A percentile compares a stretch with the other conserved stretches of the same genome.
These are phyloP conservation scores for Rhytidhysteron rufulum DNA, from an alignment of 2,329 filamentous ascomycete species.

Conservation along the genomic window DNA sequence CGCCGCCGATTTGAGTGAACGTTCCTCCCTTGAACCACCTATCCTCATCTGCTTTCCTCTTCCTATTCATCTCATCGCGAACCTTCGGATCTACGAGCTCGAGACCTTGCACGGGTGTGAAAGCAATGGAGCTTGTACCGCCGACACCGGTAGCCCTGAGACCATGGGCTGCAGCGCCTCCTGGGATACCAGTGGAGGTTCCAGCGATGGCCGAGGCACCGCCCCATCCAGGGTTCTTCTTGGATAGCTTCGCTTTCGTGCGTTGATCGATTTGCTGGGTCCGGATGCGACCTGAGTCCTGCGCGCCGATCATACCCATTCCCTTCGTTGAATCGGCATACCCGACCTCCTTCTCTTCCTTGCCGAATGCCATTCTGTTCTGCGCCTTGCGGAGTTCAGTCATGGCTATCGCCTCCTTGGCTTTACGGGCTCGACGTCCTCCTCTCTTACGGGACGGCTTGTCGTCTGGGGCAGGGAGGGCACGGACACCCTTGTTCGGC, in stretches of 20 bases:
- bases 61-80: conserved; percentile 80
- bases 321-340: conserved; percentile 86
- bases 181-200: conserved; percentile 63
- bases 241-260: conserved; percentile 86
- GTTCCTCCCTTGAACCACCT: conserved; percentile 97
- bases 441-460: conserved; percentile 92
- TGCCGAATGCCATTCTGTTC: conserved; percentile 92
- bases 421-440: conserved; percentile 82
- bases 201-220: conserved; percentile 55
- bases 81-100: conserved; percentile 94
- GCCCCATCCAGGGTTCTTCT: conserved; percentile 96
- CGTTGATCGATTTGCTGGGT: conserved; percentile 87
- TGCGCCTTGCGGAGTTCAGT: conserved; percentile 94
- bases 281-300: conserved; percentile 84
- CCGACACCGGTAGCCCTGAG: conserved; percentile 80
- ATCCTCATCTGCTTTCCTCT: conserved; percentile 91
- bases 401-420: conserved; percentile 96
- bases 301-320: conserved; percentile 90
- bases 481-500: conserved; percentile 80
- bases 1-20: conserved; percentile 75
- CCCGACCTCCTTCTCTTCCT: conserved; percentile 90
- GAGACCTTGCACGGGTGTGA: conserved; percentile 90
- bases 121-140: conserved; percentile 78
- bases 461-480: conserved; percentile 88
- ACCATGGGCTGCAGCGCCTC: conserved; percentile 65